Percentiles rank a stretch among this genome's conserved stretches.
These are phyloP conservation scores for Penicillium subrubescens DNA, from an alignment of 495 filamentous ascomycete species.

Conservation along the genomic window DNA sequence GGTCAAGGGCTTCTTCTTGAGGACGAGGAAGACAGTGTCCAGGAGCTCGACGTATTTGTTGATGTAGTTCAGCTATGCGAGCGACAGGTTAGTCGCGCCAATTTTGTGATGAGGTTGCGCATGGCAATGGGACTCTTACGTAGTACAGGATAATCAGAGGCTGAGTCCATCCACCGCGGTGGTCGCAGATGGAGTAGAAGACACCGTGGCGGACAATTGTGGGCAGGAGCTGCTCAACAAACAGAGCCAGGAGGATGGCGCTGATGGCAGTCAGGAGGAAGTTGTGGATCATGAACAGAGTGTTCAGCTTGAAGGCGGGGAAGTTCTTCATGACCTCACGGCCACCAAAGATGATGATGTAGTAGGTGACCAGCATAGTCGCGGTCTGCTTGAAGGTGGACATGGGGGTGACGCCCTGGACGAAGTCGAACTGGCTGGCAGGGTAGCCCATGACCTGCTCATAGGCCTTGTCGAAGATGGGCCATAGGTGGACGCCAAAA, in stretches of 20 bases:
- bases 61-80: slow-evolving; percentile 65
- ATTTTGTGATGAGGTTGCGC: background rate
- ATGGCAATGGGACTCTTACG: slow-evolving; percentile 40
- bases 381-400: slow-evolving; percentile 61
- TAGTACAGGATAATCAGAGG: slow-evolving; percentile 69
- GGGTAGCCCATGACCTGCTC: slow-evolving; percentile 68
- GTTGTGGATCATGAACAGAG: slow-evolving; percentile 72
- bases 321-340: slow-evolving; percentile 67
- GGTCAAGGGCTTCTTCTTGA: slow-evolving; percentile 78
- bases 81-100: slow-evolving; percentile 23
- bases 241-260: slow-evolving; percentile 61
- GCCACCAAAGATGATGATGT: slow-evolving; percentile 66
- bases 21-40: slow-evolving; percentile 70
- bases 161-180: slow-evolving; percentile 67
- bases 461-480: slow-evolving; percentile 86
- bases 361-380: slow-evolving; percentile 62
- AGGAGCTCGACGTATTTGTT: slow-evolving; percentile 72
- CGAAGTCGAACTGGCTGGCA: slow-evolving; percentile 62
- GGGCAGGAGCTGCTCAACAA: slow-evolving; percentile 65
- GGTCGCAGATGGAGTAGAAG: slow-evolving; percentile 66
- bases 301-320: slow-evolving; percentile 60
- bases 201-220: slow-evolving; percentile 59
- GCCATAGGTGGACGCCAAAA: slow-evolving; percentile 92
- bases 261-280: slow-evolving; percentile 65
- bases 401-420: slow-evolving; percentile 58